phyloP scores from a whole-genome alignment of 2,329 filamentous ascomycete genomes.

The Thielaviopsis musarum region DNA sequence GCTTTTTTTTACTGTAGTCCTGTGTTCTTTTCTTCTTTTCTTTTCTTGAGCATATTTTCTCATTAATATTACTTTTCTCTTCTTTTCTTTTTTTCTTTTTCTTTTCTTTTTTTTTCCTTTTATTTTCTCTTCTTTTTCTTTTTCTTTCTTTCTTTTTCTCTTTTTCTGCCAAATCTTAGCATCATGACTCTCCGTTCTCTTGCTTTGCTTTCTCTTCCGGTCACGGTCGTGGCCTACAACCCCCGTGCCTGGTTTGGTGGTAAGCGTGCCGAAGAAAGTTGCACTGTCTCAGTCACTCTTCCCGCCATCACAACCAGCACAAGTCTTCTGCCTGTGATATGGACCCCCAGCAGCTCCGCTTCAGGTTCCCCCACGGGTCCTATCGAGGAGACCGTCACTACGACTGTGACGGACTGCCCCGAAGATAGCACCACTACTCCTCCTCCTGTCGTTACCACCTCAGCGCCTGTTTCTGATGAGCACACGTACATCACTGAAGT shows the following conservation, averaged over 20 bases:
- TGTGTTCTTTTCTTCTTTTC: neutral
- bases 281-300: conserved; percentile 1
- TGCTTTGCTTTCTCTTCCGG: conserved; percentile 9
- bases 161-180: neutral
- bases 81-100: neutral
- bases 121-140: neutral
- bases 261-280: conserved; percentile 1
- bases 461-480: neutral
- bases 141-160: neutral
- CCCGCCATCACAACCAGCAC: neutral
- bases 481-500: conserved; percentile 3
- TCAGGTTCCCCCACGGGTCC: neutral
- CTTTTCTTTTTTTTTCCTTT: neutral
- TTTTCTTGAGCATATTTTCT: neutral
- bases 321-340: neutral
- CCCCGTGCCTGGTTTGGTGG: conserved; percentile 4
- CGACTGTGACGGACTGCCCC: neutral
- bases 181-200: conserved; percentile 8
- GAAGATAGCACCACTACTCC: neutral
- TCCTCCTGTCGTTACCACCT: neutral
- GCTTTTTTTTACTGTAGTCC: neutral
- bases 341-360: neutral
- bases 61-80: neutral
- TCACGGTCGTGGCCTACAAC: conserved; percentile 4
- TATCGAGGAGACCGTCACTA: neutral